Evolutionary conservation across 139 green algal species (phyloP).

Genomic region (Dunaliella primolecta): DNA sequence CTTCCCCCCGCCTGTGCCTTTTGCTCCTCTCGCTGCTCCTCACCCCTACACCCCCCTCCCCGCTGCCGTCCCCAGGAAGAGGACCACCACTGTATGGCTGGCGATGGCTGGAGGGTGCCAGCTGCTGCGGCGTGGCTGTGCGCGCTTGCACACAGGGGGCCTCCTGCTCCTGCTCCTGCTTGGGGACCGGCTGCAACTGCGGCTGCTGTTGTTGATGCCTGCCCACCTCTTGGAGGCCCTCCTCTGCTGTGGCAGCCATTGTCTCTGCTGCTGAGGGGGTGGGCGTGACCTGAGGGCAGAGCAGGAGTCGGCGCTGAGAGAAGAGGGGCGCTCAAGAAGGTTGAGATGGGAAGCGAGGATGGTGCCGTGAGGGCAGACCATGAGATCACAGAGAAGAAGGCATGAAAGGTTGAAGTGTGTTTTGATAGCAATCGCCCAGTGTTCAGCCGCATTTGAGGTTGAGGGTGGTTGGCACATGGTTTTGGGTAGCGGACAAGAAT

Average conservation of each 20-base stretch:
- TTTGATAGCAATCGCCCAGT: too few species aligned
- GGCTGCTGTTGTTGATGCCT: background rate
- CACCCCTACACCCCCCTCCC: too few species aligned
- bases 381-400: too few species aligned
- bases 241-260: background rate
- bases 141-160: background rate
- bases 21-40: background rate
- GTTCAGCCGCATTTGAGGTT: too few species aligned
- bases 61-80: background rate
- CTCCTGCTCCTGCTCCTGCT: background rate
- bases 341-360: background rate
- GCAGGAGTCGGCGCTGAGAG: too few species aligned
- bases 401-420: too few species aligned
- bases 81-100: background rate
- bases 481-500: too few species aligned
- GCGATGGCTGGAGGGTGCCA: background rate
- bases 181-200: background rate
- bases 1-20: background rate
- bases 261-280: background rate
- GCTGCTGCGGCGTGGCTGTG: background rate
- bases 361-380: background rate
- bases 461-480: too few species aligned
- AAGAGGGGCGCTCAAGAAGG: background rate
- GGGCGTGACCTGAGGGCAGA: background rate
- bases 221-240: background rate